Conservation (phyloP, 1,139 yeast species). For the Lizanozyma gosingica region DNA sequence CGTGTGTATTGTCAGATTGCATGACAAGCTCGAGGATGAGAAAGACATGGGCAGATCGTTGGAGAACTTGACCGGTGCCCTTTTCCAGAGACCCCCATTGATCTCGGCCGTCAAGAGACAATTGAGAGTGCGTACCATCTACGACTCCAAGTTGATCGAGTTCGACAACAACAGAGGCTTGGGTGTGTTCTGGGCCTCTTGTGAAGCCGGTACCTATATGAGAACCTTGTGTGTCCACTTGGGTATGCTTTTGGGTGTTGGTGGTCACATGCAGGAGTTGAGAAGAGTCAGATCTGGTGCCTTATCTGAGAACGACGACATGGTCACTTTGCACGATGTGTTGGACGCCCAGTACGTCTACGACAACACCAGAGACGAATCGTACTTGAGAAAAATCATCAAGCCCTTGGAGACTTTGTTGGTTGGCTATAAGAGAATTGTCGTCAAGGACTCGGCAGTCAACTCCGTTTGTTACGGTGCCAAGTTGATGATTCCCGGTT, state of each 20-base stretch:
- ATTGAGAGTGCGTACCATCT: constrained; percentile 94
- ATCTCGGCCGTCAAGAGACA: constrained; percentile 99
- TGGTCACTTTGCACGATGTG: constrained; percentile 95
- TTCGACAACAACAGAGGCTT: constrained; percentile 95
- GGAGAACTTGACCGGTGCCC: constrained; percentile 95
- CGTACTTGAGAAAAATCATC: constrained; percentile 86
- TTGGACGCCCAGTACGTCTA: constrained; percentile 97
- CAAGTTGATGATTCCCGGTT: constrained; percentile 97
- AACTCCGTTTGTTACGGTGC: constrained; percentile 99
- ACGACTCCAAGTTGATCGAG: constrained; percentile 91
- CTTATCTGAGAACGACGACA: constrained; percentile 75
- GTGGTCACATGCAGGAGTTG: constrained; percentile 99
- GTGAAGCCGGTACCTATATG: constrained; percentile 99
- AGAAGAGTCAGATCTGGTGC: constrained; percentile 99
- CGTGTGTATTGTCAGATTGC: constrained; percentile 94
- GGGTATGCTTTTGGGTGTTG: constrained; percentile 97
- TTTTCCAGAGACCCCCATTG: constrained; percentile 98
- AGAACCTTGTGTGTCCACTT: constrained; percentile 97
- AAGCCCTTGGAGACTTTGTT: constrained; percentile 92
- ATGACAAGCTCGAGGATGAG: constrained; percentile 84
- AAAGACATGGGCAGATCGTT: constrained; percentile 82
- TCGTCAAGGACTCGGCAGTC: constrained; percentile 96
- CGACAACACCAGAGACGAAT: constrained; percentile 95
- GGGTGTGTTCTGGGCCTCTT: constrained; percentile 98
- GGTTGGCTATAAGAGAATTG: constrained; percentile 93